phyloP scores from a whole-genome alignment of 805 yeast species.

The Candida bentonensis region DNA sequence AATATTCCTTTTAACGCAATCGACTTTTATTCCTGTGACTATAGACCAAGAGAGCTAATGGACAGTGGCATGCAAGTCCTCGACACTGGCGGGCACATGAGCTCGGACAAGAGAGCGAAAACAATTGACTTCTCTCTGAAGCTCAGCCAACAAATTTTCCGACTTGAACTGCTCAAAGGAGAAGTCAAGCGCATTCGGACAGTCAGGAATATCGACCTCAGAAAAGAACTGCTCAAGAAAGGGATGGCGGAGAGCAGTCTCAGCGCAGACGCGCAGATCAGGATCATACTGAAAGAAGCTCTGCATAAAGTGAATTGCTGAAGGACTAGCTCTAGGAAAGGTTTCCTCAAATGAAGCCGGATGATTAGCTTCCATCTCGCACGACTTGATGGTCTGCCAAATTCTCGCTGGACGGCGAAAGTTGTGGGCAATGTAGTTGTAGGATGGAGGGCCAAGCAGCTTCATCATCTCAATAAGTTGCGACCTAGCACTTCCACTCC shows the following conservation, averaged over 20 bases:
- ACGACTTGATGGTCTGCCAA: neutral
- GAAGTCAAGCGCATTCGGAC: constrained; percentile 44
- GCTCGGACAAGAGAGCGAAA: constrained; percentile 1
- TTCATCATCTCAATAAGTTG: constrained; percentile 59
- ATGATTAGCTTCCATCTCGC: neutral
- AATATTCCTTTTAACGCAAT: no score
- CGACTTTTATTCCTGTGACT: no score
- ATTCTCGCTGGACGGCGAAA: neutral
- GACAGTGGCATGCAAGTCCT: no score
- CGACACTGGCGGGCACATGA: no score
- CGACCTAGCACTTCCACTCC: constrained; percentile 42
- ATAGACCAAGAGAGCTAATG: no score
- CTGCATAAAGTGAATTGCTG: constrained; percentile 30
- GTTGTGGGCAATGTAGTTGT: neutral
- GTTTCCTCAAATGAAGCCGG: neutral
- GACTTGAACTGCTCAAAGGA: constrained; percentile 38
- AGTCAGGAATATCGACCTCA: constrained; percentile 38
- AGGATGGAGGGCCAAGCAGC: constrained; percentile 58
- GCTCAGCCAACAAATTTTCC: constrained; percentile 2
- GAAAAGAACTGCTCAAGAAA: constrained; percentile 43
- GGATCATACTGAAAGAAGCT: constrained; percentile 54
- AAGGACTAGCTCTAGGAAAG: neutral
- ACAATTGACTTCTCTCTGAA: constrained; percentile 1
- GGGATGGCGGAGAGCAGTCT: constrained; percentile 41
- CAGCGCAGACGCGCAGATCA: constrained; percentile 37